Percentiles rank a stretch among this genome's conserved stretches.
These are phyloP conservation scores for Scleroderma bovista DNA, from an alignment of 768 basidiomycete species.

Conservation along the genomic window DNA sequence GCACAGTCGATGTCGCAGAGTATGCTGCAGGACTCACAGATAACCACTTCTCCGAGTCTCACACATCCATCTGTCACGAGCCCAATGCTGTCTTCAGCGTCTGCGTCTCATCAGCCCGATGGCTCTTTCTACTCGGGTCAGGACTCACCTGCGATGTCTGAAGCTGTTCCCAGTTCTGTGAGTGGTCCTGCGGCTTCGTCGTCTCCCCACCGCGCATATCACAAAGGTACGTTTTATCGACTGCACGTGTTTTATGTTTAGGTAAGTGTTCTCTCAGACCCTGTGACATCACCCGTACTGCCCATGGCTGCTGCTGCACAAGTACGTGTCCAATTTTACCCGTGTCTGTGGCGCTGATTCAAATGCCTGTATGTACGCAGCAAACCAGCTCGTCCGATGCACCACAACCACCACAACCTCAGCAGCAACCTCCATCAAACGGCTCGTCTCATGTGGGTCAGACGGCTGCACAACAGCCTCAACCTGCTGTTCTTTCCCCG, in stretches of 20 bases:
- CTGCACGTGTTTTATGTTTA: slow-evolving; percentile 16
- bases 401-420: slow-evolving; percentile 37
- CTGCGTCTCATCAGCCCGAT: slow-evolving; percentile 54
- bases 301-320: slow-evolving; percentile 34
- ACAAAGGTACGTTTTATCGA: slow-evolving; percentile 41
- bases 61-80: slow-evolving; percentile 84
- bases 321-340: slow-evolving; percentile 30
- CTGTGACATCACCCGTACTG: slow-evolving; percentile 40
- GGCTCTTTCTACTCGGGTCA: slow-evolving; percentile 68
- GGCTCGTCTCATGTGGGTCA: slow-evolving; percentile 24
- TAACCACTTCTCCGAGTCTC: slow-evolving; percentile 70
- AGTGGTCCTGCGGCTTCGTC: slow-evolving; percentile 49
- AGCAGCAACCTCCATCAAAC: slow-evolving; percentile 29
- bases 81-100: slow-evolving; percentile 73
- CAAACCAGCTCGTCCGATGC: slow-evolving; percentile 33
- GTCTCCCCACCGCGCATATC: slow-evolving; percentile 49
- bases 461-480: slow-evolving; percentile 25
- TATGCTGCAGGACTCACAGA: slow-evolving; percentile 29
- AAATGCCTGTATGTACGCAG: slow-evolving; percentile 26
- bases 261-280: slow-evolving; percentile 32
- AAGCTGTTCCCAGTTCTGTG: slow-evolving; percentile 44
- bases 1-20: slow-evolving; percentile 29
- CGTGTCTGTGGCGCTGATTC: slow-evolving; percentile 9
- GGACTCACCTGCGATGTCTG: slow-evolving; percentile 70
- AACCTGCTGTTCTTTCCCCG: slow-evolving; percentile 40